phyloP scores from a whole-genome alignment of 805 yeast species.

The Ogataea siamensis region DNA sequence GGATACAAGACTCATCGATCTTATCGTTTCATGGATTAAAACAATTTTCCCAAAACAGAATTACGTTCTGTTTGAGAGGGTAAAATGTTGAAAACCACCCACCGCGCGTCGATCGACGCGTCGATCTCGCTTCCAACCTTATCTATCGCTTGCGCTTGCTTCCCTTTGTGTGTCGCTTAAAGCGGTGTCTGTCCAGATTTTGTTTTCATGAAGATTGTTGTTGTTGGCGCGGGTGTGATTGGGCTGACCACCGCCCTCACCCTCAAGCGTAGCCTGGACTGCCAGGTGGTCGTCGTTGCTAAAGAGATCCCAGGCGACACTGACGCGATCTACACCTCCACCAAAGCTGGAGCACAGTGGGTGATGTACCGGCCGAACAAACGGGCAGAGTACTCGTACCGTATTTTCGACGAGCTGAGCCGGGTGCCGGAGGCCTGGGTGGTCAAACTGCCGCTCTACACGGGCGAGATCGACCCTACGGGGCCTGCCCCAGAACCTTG shows the following conservation, averaged over 20 bases:
- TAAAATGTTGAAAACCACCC: constrained; percentile 3
- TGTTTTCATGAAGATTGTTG: constrained; percentile 29
- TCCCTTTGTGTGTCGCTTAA: too few species aligned
- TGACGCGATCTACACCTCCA: constrained; percentile 53
- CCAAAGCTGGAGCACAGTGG: constrained; percentile 76
- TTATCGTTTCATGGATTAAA: constrained; percentile 12
- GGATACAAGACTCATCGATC: constrained; percentile 36
- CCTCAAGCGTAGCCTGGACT: constrained; percentile 34
- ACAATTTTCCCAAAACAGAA: constrained; percentile 9
- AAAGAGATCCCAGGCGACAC: constrained; percentile 56
- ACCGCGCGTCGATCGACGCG: constrained; percentile 13
- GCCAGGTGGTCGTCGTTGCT: constrained; percentile 41
- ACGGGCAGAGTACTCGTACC: constrained; percentile 37
- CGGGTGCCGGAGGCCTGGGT: constrained; percentile 38
- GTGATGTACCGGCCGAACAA: constrained; percentile 42
- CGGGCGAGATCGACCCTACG: constrained; percentile 20
- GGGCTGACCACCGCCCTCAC: constrained; percentile 51
- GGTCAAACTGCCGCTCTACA: constrained; percentile 23
- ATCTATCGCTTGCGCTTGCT: background rate
- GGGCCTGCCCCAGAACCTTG: constrained; percentile 39
- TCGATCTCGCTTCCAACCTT: constrained; percentile 1
- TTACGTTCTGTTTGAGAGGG: constrained; percentile 11
- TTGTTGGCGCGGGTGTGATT: constrained; percentile 56
- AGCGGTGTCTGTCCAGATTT: too few species aligned
- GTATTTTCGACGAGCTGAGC: constrained; percentile 36